Evolutionary conservation across 2,329 filamentous ascomycete genomes (phyloP).

Genomic region (Dothideomycetidae sp.): DNA sequence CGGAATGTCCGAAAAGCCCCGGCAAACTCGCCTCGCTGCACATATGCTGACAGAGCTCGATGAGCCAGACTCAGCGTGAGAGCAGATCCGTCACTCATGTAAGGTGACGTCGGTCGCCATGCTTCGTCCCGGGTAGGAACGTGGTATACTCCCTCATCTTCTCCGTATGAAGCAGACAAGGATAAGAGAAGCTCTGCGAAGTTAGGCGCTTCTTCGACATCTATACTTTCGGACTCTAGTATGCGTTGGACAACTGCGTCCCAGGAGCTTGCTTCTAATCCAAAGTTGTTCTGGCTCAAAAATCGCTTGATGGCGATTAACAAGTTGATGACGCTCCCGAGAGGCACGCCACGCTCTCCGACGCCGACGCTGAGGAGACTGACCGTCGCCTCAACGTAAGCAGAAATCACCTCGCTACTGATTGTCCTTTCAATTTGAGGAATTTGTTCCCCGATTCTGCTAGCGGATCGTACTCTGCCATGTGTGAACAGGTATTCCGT

Average conservation of each 20-base stretch:
- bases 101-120: slow-evolving; percentile 20
- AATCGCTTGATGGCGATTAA: slow-evolving; percentile 26
- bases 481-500: slow-evolving; percentile 18
- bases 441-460: not conserved
- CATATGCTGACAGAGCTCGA: slow-evolving; percentile 26
- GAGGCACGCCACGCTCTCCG: slow-evolving; percentile 25
- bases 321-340: slow-evolving; percentile 21
- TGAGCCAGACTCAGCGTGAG: slow-evolving; percentile 30
- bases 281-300: slow-evolving; percentile 24
- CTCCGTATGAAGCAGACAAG: slow-evolving; percentile 28
- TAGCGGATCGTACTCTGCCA: not conserved
- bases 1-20: slow-evolving; percentile 26
- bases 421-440: slow-evolving; percentile 32
- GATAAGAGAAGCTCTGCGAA: slow-evolving; percentile 19
- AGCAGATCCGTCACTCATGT: slow-evolving; percentile 32
- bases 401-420: slow-evolving; percentile 43
- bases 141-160: slow-evolving; percentile 26
- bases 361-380: slow-evolving; percentile 32
- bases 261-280: slow-evolving; percentile 30
- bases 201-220: slow-evolving; percentile 31
- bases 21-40: slow-evolving; percentile 25
- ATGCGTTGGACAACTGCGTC: slow-evolving; percentile 36
- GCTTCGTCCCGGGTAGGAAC: slow-evolving; percentile 14
- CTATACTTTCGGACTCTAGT: slow-evolving; percentile 34
- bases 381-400: slow-evolving; percentile 39